These are phyloP conservation scores for Datura wrightii DNA, from an alignment of 257 asterid species.

Conservation along the genomic window DNA sequence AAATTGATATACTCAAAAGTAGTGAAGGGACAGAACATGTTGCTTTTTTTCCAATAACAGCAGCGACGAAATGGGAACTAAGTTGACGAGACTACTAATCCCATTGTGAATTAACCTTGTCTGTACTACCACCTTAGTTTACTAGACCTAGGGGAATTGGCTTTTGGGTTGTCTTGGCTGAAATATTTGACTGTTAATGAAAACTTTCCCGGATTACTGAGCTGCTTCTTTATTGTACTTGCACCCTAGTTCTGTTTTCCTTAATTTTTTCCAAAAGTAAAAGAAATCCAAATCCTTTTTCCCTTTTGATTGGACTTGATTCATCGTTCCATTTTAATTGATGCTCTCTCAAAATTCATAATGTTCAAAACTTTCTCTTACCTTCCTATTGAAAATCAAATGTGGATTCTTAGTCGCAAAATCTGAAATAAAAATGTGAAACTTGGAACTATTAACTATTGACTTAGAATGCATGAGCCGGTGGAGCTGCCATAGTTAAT, in stretches of 20 bases:
- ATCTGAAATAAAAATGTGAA: too few relatives aligned
- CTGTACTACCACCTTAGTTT: too few relatives aligned
- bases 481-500: neutral
- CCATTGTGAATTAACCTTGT: too few relatives aligned
- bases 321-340: neutral
- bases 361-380: neutral
- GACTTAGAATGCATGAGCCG: neutral
- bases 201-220: neutral
- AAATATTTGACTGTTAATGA: neutral
- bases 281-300: neutral
- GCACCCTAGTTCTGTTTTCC: neutral
- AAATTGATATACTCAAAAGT: neutral
- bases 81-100: neutral
- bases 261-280: neutral
- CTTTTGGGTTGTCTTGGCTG: neutral
- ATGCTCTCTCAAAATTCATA: neutral
- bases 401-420: neutral
- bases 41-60: neutral
- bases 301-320: neutral
- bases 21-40: neutral
- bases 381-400: slow-evolving; percentile 1
- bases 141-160: too few relatives aligned
- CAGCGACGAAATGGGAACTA: neutral
- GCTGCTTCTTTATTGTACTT: neutral
- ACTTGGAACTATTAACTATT: too few relatives aligned